A percentile compares a stretch with the other conserved stretches of the same genome.
Conservation (phyloP, 163 green algal species). For the Chlorella variabilis region DNA sequence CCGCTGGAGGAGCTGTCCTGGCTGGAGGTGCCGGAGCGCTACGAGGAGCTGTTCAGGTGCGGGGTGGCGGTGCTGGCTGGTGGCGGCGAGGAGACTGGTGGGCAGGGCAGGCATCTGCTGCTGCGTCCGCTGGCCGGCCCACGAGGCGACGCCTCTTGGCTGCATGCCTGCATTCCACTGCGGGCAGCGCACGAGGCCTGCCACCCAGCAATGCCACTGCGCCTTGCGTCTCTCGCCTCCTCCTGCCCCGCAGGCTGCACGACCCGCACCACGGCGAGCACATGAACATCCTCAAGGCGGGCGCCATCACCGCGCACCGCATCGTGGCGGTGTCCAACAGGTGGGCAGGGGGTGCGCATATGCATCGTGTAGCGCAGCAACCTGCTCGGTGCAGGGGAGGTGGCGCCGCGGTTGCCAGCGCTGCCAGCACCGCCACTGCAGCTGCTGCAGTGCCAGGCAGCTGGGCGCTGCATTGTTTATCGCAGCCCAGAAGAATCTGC, state of each 20-base stretch:
- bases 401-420: no score
- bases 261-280: conserved; percentile 6
- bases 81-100: neutral
- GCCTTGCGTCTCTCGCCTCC: no score
- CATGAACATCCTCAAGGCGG: conserved; percentile 39
- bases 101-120: neutral
- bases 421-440: no score
- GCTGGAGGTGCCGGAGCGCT: conserved; percentile 77
- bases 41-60: conserved; percentile 61
- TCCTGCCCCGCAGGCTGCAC: neutral
- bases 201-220: no score
- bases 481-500: no score
- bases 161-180: no score
- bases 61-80: no score
- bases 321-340: conserved; percentile 97
- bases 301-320: conserved; percentile 18
- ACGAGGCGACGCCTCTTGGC: no score
- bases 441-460: neutral
- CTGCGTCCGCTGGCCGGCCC: no score
- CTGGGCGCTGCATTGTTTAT: neutral
- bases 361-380: no score
- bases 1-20: conserved; percentile 73
- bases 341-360: conserved; percentile 60
- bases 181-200: no score
- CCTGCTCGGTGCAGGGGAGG: no score